These are phyloP conservation scores for Eimeria brunetti DNA, from an alignment of 169 alveolate species.

Conservation along the genomic window DNA sequence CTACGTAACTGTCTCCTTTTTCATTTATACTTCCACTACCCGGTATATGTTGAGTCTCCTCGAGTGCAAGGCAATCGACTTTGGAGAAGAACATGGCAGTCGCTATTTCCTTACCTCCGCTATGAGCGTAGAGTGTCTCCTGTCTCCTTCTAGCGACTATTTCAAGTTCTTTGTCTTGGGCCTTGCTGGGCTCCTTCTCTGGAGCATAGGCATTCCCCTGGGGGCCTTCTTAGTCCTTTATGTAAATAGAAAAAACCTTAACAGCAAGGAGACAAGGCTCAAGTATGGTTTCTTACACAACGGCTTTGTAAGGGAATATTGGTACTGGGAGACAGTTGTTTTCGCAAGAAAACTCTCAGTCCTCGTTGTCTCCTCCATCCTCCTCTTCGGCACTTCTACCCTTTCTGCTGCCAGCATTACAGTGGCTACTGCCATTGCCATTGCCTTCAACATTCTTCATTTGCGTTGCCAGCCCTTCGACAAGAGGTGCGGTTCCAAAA, in stretches of 20 bases:
- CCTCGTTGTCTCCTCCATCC: slow-evolving; percentile 87
- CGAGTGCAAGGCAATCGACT: slow-evolving; percentile 86
- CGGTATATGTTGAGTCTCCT: slow-evolving; percentile 87
- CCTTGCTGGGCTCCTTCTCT: slow-evolving; percentile 85
- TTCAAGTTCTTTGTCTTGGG: slow-evolving; percentile 86
- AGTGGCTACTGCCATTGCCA: slow-evolving; percentile 86
- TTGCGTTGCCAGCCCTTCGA: slow-evolving; percentile 89
- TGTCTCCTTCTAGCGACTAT: slow-evolving; percentile 86
- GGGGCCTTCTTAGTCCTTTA: slow-evolving; percentile 86
- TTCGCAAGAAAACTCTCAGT: slow-evolving; percentile 87
- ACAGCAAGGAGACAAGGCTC: slow-evolving; percentile 86
- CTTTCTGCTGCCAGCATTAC: slow-evolving; percentile 84
- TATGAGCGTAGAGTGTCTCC: slow-evolving; percentile 87
- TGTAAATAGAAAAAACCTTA: slow-evolving; percentile 86
- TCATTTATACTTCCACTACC: slow-evolving; percentile 88
- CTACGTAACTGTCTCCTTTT: slow-evolving; percentile 89
- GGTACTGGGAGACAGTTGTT: slow-evolving; percentile 91
- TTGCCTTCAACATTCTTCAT: slow-evolving; percentile 85
- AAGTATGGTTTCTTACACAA: slow-evolving; percentile 91
- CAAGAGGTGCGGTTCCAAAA: slow-evolving; percentile 81
- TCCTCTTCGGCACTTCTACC: slow-evolving; percentile 85
- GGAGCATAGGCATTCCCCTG: slow-evolving; percentile 91
- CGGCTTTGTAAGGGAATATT: slow-evolving; percentile 86
- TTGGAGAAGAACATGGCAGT: slow-evolving; percentile 81
- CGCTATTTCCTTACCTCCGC: slow-evolving; percentile 86